These are phyloP conservation scores for Arctostaphylos glauca DNA, from an alignment of 148 eudicot species.

Conservation along the genomic window DNA sequence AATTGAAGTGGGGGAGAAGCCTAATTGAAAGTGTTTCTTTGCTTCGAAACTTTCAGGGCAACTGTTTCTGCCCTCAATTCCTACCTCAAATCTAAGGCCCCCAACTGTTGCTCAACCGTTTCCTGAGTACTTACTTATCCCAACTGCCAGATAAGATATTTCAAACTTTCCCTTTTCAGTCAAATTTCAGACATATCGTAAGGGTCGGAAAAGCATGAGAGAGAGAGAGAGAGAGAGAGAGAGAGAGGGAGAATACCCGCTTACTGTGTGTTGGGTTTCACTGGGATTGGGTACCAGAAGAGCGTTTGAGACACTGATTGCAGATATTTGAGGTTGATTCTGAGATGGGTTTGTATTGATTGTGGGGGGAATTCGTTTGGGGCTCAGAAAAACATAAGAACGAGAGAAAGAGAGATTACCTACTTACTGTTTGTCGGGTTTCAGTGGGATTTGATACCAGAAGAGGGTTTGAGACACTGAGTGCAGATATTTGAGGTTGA, in stretches of 20 bases:
- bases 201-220: not conserved
- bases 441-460: not conserved
- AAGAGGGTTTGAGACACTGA: not conserved
- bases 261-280: not conserved
- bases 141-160: not conserved
- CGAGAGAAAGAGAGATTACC: constrained; percentile 3
- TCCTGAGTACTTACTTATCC: not conserved
- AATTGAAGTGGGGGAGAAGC: not conserved
- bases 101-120: constrained; percentile 23
- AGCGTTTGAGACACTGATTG: constrained; percentile 5
- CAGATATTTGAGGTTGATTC: constrained; percentile 5
- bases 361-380: not conserved
- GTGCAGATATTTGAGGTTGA: constrained; percentile 5
- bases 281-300: not conserved
- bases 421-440: not conserved
- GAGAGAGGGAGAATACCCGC: constrained; percentile 1
- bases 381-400: not conserved
- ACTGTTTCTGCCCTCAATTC: not conserved
- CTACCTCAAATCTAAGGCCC: not conserved
- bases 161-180: not conserved
- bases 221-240: constrained; percentile 4
- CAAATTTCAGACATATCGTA: not conserved
- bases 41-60: not conserved
- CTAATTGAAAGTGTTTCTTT: not conserved
- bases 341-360: not conserved